Evolutionary conservation across 176 grass and related monocot species (phyloP).

Genomic region (Carex littledalei): DNA sequence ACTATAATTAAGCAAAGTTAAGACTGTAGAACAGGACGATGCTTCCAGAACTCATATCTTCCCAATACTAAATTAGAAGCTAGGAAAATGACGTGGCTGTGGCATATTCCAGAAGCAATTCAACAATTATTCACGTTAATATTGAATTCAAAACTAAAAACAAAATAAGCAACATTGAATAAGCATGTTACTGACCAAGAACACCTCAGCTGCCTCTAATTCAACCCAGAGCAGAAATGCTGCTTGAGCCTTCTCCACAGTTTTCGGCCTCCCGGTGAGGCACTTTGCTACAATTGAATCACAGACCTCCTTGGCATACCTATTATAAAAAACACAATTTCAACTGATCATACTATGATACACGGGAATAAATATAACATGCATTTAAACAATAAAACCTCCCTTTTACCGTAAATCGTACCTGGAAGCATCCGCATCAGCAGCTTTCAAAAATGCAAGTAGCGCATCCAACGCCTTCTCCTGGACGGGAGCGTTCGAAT

Average conservation of each 20-base stretch:
- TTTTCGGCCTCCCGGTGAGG: constrained; percentile 93
- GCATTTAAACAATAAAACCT: background rate
- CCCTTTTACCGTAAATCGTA: background rate
- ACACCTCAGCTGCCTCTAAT: constrained; percentile 80
- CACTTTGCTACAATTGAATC: constrained; percentile 91
- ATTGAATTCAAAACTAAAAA: background rate
- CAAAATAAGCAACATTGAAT: background rate
- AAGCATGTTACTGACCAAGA: constrained; percentile 59
- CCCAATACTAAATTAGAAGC: background rate
- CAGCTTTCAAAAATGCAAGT: constrained; percentile 74
- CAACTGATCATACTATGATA: constrained; percentile 8
- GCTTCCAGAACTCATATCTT: background rate
- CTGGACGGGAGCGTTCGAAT: constrained; percentile 94
- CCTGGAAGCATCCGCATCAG: constrained; percentile 84
- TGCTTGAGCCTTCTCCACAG: constrained; percentile 93
- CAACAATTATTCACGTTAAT: background rate
- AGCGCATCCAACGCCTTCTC: constrained; percentile 96
- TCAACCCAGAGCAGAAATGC: constrained; percentile 93
- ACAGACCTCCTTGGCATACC: constrained; percentile 92
- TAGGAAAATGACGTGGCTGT: background rate
- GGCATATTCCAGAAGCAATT: background rate
- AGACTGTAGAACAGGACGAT: background rate
- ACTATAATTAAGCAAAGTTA: background rate
- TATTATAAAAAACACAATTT: constrained; percentile 17
- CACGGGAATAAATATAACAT: background rate